Evolutionary conservation across 1,139 yeast genomes (phyloP).

Genomic region (Magnusiomyces suaveolens): DNA sequence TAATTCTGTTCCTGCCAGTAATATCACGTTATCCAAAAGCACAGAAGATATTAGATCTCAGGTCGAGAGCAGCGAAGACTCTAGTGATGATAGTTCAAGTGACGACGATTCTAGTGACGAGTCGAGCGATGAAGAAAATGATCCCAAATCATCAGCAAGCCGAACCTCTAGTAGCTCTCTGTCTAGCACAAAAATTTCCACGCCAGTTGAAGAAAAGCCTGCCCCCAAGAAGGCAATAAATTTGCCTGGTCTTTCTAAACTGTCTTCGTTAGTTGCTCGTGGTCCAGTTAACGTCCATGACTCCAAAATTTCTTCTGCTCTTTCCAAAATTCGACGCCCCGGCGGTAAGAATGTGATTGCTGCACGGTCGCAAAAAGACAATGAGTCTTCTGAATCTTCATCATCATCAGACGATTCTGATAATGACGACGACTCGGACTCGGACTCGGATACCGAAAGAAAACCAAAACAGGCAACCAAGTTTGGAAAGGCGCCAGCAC

Average conservation of each 20-base stretch:
- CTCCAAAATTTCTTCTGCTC: not conserved
- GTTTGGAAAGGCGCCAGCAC: not conserved
- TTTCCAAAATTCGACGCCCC: not conserved
- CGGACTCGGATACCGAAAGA: not conserved
- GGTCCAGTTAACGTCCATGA: not conserved
- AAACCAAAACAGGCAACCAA: not conserved
- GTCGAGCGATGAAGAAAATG: not conserved
- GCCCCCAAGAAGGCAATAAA: not conserved
- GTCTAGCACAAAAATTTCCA: too few species aligned
- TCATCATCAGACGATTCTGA: constrained; percentile 31
- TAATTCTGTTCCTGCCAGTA: not conserved
- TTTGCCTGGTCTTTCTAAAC: not conserved
- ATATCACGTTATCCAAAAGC: not conserved
- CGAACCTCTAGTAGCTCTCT: too few species aligned
- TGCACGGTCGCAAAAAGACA: not conserved
- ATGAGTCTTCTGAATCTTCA: not conserved
- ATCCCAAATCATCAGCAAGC: not conserved
- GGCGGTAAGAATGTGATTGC: not conserved
- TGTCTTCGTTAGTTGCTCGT: not conserved
- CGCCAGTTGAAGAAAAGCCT: not conserved
- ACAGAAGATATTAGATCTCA: not conserved
- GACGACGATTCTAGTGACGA: not conserved
- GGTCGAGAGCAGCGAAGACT: not conserved
- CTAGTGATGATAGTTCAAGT: not conserved
- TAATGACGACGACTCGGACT: constrained; percentile 4